phyloP scores from a whole-genome alignment of 805 yeast genomes.

The Hanseniaspora guilliermondii region DNA sequence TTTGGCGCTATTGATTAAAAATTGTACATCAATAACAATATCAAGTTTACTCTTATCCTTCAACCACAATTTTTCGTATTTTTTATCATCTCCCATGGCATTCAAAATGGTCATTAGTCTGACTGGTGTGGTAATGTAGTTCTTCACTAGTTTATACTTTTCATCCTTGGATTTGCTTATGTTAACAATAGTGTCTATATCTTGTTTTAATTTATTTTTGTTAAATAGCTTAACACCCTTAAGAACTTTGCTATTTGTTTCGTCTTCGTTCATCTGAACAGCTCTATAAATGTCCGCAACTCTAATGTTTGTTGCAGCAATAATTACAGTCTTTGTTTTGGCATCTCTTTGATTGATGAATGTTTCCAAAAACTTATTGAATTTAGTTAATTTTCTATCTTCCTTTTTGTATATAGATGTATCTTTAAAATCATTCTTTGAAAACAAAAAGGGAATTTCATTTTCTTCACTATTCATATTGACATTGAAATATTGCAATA shows the following conservation, averaged over 20 bases:
- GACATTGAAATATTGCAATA: conserved; percentile 11
- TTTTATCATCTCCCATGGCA: conserved; percentile 15
- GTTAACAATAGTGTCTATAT: conserved; percentile 26
- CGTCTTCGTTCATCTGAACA: not conserved
- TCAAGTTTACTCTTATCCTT: conserved; percentile 29
- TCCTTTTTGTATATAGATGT: conserved; percentile 43
- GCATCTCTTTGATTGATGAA: conserved; percentile 31
- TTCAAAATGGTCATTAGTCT: conserved; percentile 25
- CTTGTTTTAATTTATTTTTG: conserved; percentile 60
- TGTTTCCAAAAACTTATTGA: conserved; percentile 39
- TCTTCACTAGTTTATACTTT: conserved; percentile 17
- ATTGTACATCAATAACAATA: conserved; percentile 27
- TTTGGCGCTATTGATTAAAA: conserved; percentile 15
- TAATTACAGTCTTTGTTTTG: conserved; percentile 34
- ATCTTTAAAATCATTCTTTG: conserved; percentile 38
- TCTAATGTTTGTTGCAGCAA: conserved; percentile 68
- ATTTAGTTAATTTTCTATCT: conserved; percentile 42
- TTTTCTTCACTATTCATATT: conserved; percentile 21
- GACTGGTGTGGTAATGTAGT: conserved; percentile 25
- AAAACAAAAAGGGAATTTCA: conserved; percentile 15
- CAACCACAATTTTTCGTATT: conserved; percentile 17
- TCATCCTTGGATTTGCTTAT: conserved; percentile 15
- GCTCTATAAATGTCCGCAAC: conserved; percentile 57
- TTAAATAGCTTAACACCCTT: conserved; percentile 53
- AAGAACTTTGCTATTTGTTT: conserved; percentile 42